phyloP scores from a whole-genome alignment of 768 basidiomycete genomes.

The Mrakia gelida region DNA sequence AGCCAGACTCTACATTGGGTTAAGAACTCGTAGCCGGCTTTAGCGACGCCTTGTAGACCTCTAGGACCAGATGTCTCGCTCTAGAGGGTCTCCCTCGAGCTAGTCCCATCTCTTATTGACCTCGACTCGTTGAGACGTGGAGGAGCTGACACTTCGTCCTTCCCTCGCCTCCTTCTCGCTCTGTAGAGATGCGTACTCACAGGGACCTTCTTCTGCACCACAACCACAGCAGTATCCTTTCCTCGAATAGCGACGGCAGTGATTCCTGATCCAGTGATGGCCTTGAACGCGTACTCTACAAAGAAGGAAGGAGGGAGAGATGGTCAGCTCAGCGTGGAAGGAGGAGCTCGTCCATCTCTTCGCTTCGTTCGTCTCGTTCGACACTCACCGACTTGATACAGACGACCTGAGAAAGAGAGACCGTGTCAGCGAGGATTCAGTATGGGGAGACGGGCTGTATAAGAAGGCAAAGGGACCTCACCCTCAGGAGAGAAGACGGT shows the following conservation, averaged over 20 bases:
- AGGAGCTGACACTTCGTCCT: constrained; percentile 6
- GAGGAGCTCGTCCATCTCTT: not conserved
- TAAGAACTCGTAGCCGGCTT: too few relatives aligned
- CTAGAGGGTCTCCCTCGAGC: too few relatives aligned
- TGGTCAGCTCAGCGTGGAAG: not conserved
- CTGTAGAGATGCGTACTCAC: constrained; percentile 52
- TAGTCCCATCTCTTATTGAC: too few relatives aligned
- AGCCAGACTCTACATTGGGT: too few relatives aligned
- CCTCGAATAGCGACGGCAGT: constrained; percentile 90
- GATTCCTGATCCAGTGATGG: constrained; percentile 93
- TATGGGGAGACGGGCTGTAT: not conserved
- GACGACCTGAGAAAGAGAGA: constrained; percentile 46
- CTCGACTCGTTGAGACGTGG: not conserved
- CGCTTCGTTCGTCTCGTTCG: not conserved
- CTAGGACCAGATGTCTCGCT: too few relatives aligned
- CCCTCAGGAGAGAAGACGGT: constrained; percentile 98
- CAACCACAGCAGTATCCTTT: constrained; percentile 88
- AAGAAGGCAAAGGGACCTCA: not conserved
- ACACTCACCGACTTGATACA: constrained; percentile 94
- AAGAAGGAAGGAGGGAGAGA: not conserved
- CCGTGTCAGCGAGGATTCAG: too few relatives aligned
- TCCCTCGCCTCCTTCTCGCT: not conserved
- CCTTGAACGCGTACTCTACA: constrained; percentile 98
- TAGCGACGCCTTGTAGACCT: too few relatives aligned
- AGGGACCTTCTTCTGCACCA: constrained; percentile 97